Evolutionary conservation across 2,329 filamentous ascomycete species (phyloP), one percentile per base, ranked within the genome.

Genomic region (Zalaria sp.): DNA sequence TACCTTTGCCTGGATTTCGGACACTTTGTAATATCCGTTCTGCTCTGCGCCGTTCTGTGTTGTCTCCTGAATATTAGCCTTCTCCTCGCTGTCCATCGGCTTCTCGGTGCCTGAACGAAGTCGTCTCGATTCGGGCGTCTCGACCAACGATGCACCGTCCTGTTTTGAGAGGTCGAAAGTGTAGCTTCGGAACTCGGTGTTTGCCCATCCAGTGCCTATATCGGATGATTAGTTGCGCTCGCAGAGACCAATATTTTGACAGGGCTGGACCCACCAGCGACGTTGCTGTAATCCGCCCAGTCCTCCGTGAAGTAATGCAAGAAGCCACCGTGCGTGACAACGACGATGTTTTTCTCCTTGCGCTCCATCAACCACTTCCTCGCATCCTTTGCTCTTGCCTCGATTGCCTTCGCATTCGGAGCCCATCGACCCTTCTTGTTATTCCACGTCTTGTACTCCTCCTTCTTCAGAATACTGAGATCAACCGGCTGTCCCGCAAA

Each of bases 301-400:
- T 93, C 86, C 50, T 87, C 75, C 0, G 84, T 91, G 47, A 94
- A 64, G 53, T 85, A 93, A 58, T 94, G 87, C 52, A 93, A 57
- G 51, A 88, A 83, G 1, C 82, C 83, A 2, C 87, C 87, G 53
- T 93, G 87, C 3, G 84, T 81, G 5, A 93, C 84, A 2, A 87
- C 69, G 0, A 81, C 76, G 27, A 93, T 73, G 51, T 89, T 73
- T 52, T 83, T 77, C 51, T 75, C 71, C 3, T 63, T 62, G 25
- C 65, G 53, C 6, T 48, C 53, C 51, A 63, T 63, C 34, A 91
- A 57, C 62, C 72, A 78, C 8, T 65, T 51, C 35, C 84, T 67
- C 4, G 77, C 75, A 25, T 67, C 68, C n/a, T 64, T 63, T 0
- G 82, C 81, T 10, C 83, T 66, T 28, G 62, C 65, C 46, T 73